Evolutionary conservation across 2,329 filamentous ascomycete species (phyloP), one percentile per base, ranked within the genome.

Genomic region (Penicillium sp.): DNA sequence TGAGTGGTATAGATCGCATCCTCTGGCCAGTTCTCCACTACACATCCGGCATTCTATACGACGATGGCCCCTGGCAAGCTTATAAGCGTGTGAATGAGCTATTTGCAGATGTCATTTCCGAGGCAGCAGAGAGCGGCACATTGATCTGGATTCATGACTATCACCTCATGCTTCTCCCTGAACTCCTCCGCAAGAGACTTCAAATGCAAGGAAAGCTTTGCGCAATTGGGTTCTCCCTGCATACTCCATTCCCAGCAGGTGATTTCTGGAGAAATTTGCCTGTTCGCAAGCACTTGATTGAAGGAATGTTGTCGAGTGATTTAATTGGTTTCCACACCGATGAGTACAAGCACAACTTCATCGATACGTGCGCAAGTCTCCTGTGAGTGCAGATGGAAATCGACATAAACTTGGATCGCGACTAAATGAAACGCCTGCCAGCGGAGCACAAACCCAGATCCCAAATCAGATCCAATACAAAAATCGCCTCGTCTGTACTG

Each of bases 261-360:
- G 92, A 96, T 73, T 94, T 96, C 65, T 96, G 95, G 78, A 85
- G 91, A 56, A 94, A 95, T 56, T 78, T 96, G 7, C 92, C 92
- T 0, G 90, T 96, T 26, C 84, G 91, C 54, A 89, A 95, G 69
- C 85, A 88, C 61, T 84, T 96, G 47, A 80, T 96, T 29, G 80
- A 86, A 45, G 91, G 92, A 42, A 82, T 96, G 36, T 79, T 96
- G 23, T 85, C 92, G 66, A 94, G 90, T 75, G 92, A 96, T 69
- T 76, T 96, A 51, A 87, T 96, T 63, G 92, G 92, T n/a, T 96
- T 96, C 77, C 93, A 96, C 74, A 96, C 92, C n/a, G 95, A 95
- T 74, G 90, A 95, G 75, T 96, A 96, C 66, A 90, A 90, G 26
- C 82, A 90, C 47, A 92, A 96, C 72, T 96, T 96, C 75, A 77